phyloP scores from a whole-genome alignment of 176 grass and related monocot genomes.

The Musa itinerans region DNA sequence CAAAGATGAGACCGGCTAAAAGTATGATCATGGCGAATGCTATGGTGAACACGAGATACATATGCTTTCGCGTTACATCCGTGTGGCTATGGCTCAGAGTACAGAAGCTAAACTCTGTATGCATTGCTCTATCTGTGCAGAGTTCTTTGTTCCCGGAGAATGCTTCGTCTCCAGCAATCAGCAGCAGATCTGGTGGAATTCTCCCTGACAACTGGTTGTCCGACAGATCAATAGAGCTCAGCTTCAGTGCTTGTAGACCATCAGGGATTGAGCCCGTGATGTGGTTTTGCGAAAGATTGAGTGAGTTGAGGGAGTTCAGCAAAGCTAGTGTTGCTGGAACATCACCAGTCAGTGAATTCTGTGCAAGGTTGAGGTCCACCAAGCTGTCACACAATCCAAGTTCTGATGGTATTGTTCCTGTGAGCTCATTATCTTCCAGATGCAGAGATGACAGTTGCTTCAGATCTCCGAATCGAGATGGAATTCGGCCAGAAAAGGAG shows the following conservation, averaged over 20 bases:
- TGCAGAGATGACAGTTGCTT: conserved; percentile 67
- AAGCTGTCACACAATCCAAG: conserved; percentile 54
- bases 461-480: conserved; percentile 45
- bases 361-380: conserved; percentile 65
- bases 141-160: conserved; percentile 62
- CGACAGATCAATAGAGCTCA: conserved; percentile 70
- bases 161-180: conserved; percentile 62
- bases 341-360: conserved; percentile 52
- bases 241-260: conserved; percentile 51
- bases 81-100: conserved; percentile 26
- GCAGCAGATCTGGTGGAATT: conserved; percentile 51
- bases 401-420: conserved; percentile 52
- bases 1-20: conserved; percentile 38
- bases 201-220: conserved; percentile 74
- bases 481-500: conserved; percentile 59
- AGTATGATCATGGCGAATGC: conserved; percentile 41
- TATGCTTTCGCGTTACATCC: conserved; percentile 24
- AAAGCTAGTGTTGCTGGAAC: conserved; percentile 47
- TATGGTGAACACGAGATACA: conserved; percentile 39
- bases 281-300: conserved; percentile 81
- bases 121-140: conserved; percentile 39
- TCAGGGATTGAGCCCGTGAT: conserved; percentile 63
- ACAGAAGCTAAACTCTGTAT: conserved; percentile 45
- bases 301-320: conserved; percentile 46
- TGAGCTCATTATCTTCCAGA: conserved; percentile 60